Evolutionary conservation across 2,329 filamentous ascomycete species (phyloP), one percentile per base, ranked within the genome.

Genomic region (Fusarium sublunatum): DNA sequence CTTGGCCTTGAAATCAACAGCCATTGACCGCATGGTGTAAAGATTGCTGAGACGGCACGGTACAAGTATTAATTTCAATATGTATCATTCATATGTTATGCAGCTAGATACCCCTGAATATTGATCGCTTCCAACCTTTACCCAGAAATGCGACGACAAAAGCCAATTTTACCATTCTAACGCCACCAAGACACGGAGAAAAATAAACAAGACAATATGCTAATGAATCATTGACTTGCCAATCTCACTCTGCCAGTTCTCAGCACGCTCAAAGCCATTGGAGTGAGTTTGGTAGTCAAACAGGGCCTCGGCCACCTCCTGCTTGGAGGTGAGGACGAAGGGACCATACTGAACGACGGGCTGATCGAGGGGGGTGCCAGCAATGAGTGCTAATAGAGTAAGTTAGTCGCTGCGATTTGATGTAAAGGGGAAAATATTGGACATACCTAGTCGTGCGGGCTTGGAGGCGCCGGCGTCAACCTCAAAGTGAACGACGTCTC

Each of bases 221-320:
- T 67, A 81, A 12, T 76, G 72, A 34, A 73, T 76, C 89, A 92
- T 92, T 12, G 82, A 82, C 83, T 92, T 93, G 34, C 91, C 91
- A 83, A 97, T 96, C 79, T 96, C 90, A 72, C 90, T 93, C 76
- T 88, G 79, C 92, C 93, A 97, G 28, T 87, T 86, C 64, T 86
- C 83, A 1, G 91, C 91, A 61, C 91, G 82, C 79, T 95, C 92
- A 68, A 95, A 95, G 5, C 91, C 91, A 75, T 94, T 93, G 34
- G 83, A 81, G 62, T 86, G 82, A 12, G 82, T 87, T 77, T 91
- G 89, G 71, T 87, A 95, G 74, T 95, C 91, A 69, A 86, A 78
- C 76, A 95, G 82, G 2, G 91, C 91, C 79, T 94, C 84, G 70
- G 90, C 88, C 5, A 94, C 89, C 65, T 91, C 87, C 49, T 91